phyloP scores from a whole-genome alignment of 1,139 yeast species.

The Eremothecium sinecaudum region DNA sequence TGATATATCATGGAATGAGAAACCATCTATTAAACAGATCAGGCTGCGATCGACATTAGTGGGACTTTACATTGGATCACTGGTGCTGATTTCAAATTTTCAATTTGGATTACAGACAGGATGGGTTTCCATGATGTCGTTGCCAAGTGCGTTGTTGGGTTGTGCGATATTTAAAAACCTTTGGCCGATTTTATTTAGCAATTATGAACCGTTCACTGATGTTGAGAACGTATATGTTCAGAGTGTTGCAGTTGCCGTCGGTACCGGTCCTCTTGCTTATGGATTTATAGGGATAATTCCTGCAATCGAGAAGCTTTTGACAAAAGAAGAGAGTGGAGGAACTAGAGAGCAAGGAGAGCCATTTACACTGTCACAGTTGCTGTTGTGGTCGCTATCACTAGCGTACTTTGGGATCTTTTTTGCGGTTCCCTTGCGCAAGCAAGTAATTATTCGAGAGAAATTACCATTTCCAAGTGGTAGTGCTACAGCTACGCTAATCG shows the following conservation, averaged over 20 bases:
- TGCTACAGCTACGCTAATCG: conserved; percentile 88
- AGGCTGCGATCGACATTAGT: conserved; percentile 63
- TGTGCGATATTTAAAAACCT: conserved; percentile 60
- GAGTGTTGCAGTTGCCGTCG: conserved; percentile 91
- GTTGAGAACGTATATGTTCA: conserved; percentile 90
- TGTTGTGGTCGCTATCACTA: conserved; percentile 76
- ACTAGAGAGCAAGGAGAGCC: conserved; percentile 32
- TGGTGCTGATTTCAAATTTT: conserved; percentile 78
- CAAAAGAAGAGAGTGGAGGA: conserved; percentile 67
- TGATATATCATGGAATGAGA: no score
- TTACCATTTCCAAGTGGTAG: conserved; percentile 91
- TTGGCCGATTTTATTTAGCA: conserved; percentile 28
- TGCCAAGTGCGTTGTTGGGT: conserved; percentile 85
- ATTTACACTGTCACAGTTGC: conserved; percentile 42
- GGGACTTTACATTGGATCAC: conserved; percentile 69
- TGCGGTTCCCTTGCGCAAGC: conserved; percentile 79
- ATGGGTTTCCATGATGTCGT: conserved; percentile 99
- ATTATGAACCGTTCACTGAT: conserved; percentile 53
- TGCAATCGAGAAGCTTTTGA: conserved; percentile 81
- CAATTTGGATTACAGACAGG: conserved; percentile 97
- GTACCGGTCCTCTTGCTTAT: conserved; percentile 92
- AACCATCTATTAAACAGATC: conserved; percentile 41
- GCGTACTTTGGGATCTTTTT: conserved; percentile 94
- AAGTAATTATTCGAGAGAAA: conserved; percentile 75
- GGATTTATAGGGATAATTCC: conserved; percentile 96